A percentile compares a stretch with the other conserved stretches of the same genome.
These are phyloP conservation scores for Alternaria infectoria DNA, from an alignment of 2,329 filamentous ascomycete genomes.

Conservation along the genomic window DNA sequence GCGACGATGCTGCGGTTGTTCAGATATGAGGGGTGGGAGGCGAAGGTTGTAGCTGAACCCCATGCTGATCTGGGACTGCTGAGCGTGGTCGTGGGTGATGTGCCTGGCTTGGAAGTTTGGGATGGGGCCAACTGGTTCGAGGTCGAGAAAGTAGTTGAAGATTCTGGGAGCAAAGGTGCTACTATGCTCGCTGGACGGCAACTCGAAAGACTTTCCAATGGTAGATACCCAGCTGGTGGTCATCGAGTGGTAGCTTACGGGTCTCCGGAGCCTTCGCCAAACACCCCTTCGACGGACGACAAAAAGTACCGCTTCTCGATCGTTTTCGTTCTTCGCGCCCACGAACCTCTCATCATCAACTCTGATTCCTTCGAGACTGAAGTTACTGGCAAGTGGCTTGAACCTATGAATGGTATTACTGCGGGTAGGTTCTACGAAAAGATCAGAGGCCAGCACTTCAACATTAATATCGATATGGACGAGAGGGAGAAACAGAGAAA, in stretches of 20 bases:
- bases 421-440: constrained; percentile 41
- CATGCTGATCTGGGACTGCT: constrained; percentile 46
- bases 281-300: neutral
- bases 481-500: constrained; percentile 43
- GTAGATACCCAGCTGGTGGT: constrained; percentile 38
- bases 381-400: constrained; percentile 37
- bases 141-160: constrained; percentile 35
- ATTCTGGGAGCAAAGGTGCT: constrained; percentile 20
- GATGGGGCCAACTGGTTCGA: constrained; percentile 31
- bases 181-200: constrained; percentile 42
- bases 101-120: constrained; percentile 48
- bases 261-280: neutral
- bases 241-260: constrained; percentile 47
- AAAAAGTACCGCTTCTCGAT: constrained; percentile 42
- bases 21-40: constrained; percentile 44
- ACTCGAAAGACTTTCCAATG: constrained; percentile 37
- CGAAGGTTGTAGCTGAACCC: constrained; percentile 46
- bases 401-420: constrained; percentile 32
- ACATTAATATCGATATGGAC: constrained; percentile 43
- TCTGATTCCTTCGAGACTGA: constrained; percentile 34
- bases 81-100: constrained; percentile 42
- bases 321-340: constrained; percentile 46
- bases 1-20: constrained; percentile 48
- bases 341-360: constrained; percentile 35
- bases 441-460: constrained; percentile 43